Conservation (phyloP, 208 protist species). For the Lotmaria passim region DNA sequence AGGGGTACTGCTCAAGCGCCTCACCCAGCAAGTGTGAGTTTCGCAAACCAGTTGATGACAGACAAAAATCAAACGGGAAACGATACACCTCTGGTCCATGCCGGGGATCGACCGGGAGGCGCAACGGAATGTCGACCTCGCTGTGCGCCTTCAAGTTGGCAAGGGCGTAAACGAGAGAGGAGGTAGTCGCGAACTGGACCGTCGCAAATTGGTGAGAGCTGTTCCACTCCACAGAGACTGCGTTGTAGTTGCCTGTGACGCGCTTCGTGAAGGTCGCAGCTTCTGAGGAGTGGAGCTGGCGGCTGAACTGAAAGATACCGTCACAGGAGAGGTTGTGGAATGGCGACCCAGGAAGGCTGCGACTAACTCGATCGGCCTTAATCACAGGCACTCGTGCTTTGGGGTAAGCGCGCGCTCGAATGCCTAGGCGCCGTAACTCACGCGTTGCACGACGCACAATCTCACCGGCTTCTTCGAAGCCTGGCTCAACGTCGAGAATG, state of each 20-base stretch:
- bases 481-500: constrained; percentile 85
- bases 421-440: constrained; percentile 77
- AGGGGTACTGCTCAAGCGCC: constrained; percentile 67
- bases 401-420: constrained; percentile 67
- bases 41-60: constrained; percentile 82
- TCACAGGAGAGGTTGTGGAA: constrained; percentile 73
- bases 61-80: constrained; percentile 91
- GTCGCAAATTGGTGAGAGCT: constrained; percentile 77
- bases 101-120: constrained; percentile 76
- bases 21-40: constrained; percentile 84
- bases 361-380: constrained; percentile 83
- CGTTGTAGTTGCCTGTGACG: constrained; percentile 63
- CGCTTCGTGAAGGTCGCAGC: constrained; percentile 50
- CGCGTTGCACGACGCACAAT: constrained; percentile 70
- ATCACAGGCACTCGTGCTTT: constrained; percentile 87
- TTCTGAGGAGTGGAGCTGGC: constrained; percentile 57
- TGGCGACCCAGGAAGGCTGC: constrained; percentile 72
- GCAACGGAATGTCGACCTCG: constrained; percentile 77
- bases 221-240: constrained; percentile 78
- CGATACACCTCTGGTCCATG: constrained; percentile 87
- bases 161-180: constrained; percentile 69
- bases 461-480: constrained; percentile 74
- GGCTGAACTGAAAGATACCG: constrained; percentile 85
- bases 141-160: constrained; percentile 72
- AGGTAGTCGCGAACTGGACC: constrained; percentile 71